These are phyloP conservation scores for Persicaria maculosa DNA, from an alignment of 148 eudicot genomes.

Conservation along the genomic window DNA sequence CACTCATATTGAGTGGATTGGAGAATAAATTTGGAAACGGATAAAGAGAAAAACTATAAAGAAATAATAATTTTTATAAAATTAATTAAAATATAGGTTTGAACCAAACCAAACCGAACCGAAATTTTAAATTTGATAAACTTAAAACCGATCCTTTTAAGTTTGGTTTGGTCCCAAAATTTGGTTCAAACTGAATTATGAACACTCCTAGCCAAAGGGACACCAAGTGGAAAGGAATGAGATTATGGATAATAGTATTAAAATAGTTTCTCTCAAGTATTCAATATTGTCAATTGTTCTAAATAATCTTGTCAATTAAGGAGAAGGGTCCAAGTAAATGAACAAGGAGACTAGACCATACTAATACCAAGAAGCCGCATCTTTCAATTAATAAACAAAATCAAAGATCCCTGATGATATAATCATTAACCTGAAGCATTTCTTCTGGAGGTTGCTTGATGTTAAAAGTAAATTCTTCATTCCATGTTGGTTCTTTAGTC, in stretches of 20 bases:
- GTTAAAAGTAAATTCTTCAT: slow-evolving; percentile 71
- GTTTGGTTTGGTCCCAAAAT: no score
- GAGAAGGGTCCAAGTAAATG: background rate
- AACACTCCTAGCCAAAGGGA: background rate
- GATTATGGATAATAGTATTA: background rate
- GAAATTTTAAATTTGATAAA: no score
- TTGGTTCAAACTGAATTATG: no score
- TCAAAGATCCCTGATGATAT: background rate
- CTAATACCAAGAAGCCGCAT: background rate
- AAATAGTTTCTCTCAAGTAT: background rate
- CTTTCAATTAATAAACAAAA: background rate
- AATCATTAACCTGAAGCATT: slow-evolving; percentile 33
- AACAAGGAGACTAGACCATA: background rate
- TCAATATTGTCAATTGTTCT: background rate
- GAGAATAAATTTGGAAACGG: no score
- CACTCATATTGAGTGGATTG: no score
- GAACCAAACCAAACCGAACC: no score
- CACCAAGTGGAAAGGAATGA: background rate
- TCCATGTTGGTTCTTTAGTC: slow-evolving; percentile 91
- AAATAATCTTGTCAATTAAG: background rate
- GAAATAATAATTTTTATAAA: no score
- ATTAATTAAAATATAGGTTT: no score
- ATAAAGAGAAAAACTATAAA: no score
- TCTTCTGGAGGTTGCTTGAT: slow-evolving; percentile 48
- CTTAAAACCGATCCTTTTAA: no score